A percentile compares a stretch with the other conserved stretches of the same genome.
These are phyloP conservation scores for Pyricularia grisea DNA, from an alignment of 2,329 filamentous ascomycete species.

Conservation along the genomic window DNA sequence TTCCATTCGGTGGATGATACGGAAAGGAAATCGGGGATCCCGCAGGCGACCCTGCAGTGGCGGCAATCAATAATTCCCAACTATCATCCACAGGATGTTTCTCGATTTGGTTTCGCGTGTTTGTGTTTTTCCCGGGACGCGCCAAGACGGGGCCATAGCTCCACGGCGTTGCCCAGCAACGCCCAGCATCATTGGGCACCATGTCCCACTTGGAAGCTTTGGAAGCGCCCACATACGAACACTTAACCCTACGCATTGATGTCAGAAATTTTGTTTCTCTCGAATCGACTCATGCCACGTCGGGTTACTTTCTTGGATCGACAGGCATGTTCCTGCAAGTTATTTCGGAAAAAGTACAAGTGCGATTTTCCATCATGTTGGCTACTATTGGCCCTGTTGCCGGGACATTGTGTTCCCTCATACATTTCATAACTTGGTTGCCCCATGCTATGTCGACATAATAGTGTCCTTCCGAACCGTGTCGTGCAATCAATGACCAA, in stretches of 20 bases:
- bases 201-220: not conserved
- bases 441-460: not conserved
- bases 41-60: not conserved
- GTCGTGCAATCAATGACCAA: not conserved
- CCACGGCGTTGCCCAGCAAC: not conserved
- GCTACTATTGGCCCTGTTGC: not conserved
- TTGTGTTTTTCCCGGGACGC: not conserved
- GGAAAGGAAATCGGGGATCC: not conserved
- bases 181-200: not conserved
- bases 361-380: not conserved
- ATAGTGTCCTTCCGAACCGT: not conserved
- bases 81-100: not conserved
- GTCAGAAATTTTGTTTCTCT: not conserved
- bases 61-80: not conserved
- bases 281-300: not conserved
- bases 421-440: not conserved
- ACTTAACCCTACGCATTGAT: not conserved
- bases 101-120: not conserved
- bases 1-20: not conserved
- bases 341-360: not conserved
- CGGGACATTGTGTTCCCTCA: not conserved
- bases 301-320: not conserved
- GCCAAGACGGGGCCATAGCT: not conserved
- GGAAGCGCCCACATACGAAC: not conserved
- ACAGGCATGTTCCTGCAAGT: not conserved